Evolutionary conservation across 768 basidiomycete species (phyloP).

Genomic region (Serendipita sp.): DNA sequence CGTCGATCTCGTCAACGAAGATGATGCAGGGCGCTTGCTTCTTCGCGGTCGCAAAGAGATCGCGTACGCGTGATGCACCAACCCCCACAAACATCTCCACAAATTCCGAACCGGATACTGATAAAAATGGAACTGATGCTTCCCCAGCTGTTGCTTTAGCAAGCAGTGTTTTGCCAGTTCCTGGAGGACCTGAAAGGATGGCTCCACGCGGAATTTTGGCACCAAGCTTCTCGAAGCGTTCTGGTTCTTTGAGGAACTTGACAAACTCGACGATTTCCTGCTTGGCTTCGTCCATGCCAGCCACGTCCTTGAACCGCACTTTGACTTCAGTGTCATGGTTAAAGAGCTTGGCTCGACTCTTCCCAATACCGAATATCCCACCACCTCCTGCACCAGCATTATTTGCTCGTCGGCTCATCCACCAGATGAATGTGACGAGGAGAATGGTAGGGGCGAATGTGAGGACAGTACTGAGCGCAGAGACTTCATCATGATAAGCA

Average conservation of each 20-base stretch:
- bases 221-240: constrained; percentile 86
- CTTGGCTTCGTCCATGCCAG: constrained; percentile 99
- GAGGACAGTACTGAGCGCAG: constrained; percentile 60
- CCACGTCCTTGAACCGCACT: constrained; percentile 89
- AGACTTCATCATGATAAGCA: constrained; percentile 90
- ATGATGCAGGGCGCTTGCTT: constrained; percentile 98
- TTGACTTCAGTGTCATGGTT: constrained; percentile 93
- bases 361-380: constrained; percentile 94
- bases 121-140: constrained; percentile 93
- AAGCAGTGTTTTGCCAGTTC: constrained; percentile 94
- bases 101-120: constrained; percentile 96
- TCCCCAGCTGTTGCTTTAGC: constrained; percentile 99
- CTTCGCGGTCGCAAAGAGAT: constrained; percentile 93
- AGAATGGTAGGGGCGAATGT: constrained; percentile 92
- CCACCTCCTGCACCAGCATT: constrained; percentile 48
- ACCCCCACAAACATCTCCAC: constrained; percentile 99
- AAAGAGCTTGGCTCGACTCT: constrained; percentile 85
- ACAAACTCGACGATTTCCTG: constrained; percentile 99
- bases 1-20: constrained; percentile 98
- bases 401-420: constrained; percentile 59
- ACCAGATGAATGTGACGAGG: constrained; percentile 78
- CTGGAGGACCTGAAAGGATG: constrained; percentile 88
- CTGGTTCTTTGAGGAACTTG: constrained; percentile 92
- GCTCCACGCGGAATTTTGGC: constrained; percentile 96
- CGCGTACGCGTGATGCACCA: constrained; percentile 90